phyloP scores from a whole-genome alignment of 208 protist genomes.

The Crithidia brevicula region DNA sequence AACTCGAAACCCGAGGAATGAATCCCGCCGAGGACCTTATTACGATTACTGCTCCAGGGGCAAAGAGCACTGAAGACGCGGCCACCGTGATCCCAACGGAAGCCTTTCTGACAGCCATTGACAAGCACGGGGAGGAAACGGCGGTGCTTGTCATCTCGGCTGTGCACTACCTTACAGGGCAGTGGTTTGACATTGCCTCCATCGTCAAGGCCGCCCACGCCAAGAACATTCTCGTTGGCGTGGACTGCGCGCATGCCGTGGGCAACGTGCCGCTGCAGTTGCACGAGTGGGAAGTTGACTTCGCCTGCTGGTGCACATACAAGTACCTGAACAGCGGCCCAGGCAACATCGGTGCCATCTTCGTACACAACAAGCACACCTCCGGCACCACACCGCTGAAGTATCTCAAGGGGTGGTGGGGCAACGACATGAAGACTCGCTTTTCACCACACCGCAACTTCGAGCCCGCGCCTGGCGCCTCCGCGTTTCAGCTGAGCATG shows the following conservation, averaged over 20 bases:
- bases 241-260: conserved; percentile 95
- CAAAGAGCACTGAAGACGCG: conserved; percentile 48
- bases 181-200: conserved; percentile 92
- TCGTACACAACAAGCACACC: conserved; percentile 92
- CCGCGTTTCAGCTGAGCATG: conserved; percentile 84
- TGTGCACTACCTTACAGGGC: conserved; percentile 95
- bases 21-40: conserved; percentile 66
- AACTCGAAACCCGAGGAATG: conserved; percentile 84
- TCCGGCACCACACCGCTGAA: conserved; percentile 33
- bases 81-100: conserved; percentile 65
- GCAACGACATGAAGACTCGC: conserved; percentile 75
- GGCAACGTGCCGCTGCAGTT: conserved; percentile 93
- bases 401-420: conserved; percentile 92
- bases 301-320: conserved; percentile 97
- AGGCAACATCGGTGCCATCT: conserved; percentile 87
- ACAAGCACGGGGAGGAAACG: conserved; percentile 84
- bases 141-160: conserved; percentile 88
- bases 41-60: conserved; percentile 41
- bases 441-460: conserved; percentile 78
- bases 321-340: conserved; percentile 96
- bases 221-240: conserved; percentile 87
- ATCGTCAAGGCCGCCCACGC: conserved; percentile 90
- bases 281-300: conserved; percentile 97
- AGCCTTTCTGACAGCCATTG: conserved; percentile 83
- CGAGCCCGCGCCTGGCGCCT: conserved; percentile 67